Percentiles rank a stretch among this genome's conserved stretches.
These are phyloP conservation scores for Tolypocladium sp. DNA, from an alignment of 2,329 filamentous ascomycete species.

Conservation along the genomic window DNA sequence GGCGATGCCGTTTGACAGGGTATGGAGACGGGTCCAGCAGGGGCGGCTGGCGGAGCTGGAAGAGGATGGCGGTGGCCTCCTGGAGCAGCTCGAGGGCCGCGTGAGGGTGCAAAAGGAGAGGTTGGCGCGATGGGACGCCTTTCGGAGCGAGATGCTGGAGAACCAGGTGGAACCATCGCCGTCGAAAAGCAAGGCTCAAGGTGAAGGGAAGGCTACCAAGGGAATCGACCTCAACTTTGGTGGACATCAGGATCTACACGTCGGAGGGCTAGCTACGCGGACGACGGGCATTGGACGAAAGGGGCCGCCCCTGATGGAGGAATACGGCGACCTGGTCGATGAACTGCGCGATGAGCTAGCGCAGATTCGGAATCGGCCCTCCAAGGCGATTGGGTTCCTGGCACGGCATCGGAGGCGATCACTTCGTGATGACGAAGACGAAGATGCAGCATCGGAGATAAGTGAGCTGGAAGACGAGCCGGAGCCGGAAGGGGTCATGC, in stretches of 20 bases:
- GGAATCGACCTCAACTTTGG: constrained; percentile 47
- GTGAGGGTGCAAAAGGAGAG: constrained; percentile 59
- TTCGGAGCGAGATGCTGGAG: constrained; percentile 41
- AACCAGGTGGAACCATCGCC: constrained; percentile 12
- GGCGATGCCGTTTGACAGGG: constrained; percentile 54
- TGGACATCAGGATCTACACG: constrained; percentile 38
- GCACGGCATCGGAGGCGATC: background rate
- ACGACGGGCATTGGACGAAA: constrained; percentile 13
- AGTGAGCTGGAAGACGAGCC: constrained; percentile 44
- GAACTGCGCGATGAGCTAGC: constrained; percentile 32
- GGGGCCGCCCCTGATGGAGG: constrained; percentile 19
- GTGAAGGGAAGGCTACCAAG: constrained; percentile 15
- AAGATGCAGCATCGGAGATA: constrained; percentile 33
- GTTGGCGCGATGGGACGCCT: constrained; percentile 65
- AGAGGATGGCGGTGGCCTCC: constrained; percentile 38
- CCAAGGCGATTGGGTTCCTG: constrained; percentile 11
- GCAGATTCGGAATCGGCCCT: constrained; percentile 11
- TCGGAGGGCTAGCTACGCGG: constrained; percentile 22
- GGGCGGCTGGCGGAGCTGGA: constrained; percentile 50
- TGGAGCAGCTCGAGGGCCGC: constrained; percentile 63
- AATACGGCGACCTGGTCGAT: constrained; percentile 35
- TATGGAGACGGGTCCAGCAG: constrained; percentile 60
- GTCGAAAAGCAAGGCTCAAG: constrained; percentile 11
- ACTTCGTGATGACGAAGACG: background rate
- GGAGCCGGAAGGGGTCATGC: constrained; percentile 4